phyloP scores from a whole-genome alignment of 1,139 yeast genomes.

The Geotrichum cucujoidarum region DNA sequence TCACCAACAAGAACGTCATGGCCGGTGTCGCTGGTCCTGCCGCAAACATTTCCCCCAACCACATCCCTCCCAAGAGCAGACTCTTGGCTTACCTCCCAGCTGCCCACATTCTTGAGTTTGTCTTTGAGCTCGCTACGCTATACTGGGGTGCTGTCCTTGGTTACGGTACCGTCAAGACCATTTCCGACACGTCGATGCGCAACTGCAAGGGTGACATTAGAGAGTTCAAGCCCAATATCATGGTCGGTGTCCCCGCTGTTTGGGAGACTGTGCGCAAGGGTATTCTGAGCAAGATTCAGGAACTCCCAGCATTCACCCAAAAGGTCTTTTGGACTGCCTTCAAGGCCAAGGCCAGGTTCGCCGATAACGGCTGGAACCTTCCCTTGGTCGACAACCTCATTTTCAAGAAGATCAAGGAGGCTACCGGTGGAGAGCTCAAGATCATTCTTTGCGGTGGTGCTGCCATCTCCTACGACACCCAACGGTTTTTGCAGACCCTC shows the following conservation, averaged over 20 bases:
- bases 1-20: slow-evolving; percentile 69
- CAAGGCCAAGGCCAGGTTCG: slow-evolving; percentile 60
- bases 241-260: slow-evolving; percentile 99
- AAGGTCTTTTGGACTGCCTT: slow-evolving; percentile 87
- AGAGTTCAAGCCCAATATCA: slow-evolving; percentile 82
- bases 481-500: slow-evolving; percentile 67
- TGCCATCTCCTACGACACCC: slow-evolving; percentile 83
- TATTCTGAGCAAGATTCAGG: slow-evolving; percentile 65
- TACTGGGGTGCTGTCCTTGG: slow-evolving; percentile 92
- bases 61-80: slow-evolving; percentile 55
- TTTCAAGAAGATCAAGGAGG: slow-evolving; percentile 85
- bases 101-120: slow-evolving; percentile 93
- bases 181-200: slow-evolving; percentile 73
- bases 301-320: slow-evolving; percentile 63
- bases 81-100: slow-evolving; percentile 86
- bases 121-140: slow-evolving; percentile 70
- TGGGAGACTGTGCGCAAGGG: slow-evolving; percentile 98
- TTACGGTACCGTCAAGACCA: slow-evolving; percentile 88
- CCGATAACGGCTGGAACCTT: slow-evolving; percentile 63
- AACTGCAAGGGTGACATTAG: slow-evolving; percentile 86
- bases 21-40: slow-evolving; percentile 84
- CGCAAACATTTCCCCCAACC: slow-evolving; percentile 52
- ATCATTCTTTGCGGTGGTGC: slow-evolving; percentile 89
- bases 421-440: slow-evolving; percentile 88
- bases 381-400: slow-evolving; percentile 58